phyloP scores from a whole-genome alignment of 371 early-diverging fungal species.

The Umbelopsis sp. region DNA sequence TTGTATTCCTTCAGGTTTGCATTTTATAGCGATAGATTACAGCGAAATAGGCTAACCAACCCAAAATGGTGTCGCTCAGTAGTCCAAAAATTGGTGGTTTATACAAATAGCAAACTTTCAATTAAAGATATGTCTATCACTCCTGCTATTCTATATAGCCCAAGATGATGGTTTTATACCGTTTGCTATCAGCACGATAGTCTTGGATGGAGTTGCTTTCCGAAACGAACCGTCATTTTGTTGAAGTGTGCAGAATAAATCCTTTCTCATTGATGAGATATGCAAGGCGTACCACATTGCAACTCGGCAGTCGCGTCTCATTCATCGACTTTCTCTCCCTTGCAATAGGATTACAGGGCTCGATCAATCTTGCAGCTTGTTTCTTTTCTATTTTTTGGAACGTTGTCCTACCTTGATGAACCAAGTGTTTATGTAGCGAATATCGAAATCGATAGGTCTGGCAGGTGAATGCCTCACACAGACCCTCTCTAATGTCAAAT shows the following conservation, averaged over 20 bases:
- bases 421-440: constrained; percentile 20
- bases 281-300: constrained; percentile 25
- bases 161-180: constrained; percentile 3
- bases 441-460: constrained; percentile 10
- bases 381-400: constrained; percentile 26
- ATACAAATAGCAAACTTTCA: not conserved
- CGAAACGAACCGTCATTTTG: not conserved
- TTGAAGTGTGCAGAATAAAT: constrained; percentile 21
- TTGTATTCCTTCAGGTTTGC: not conserved
- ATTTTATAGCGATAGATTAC: not conserved
- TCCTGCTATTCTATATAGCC: not conserved
- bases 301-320: constrained; percentile 21
- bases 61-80: not conserved
- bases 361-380: constrained; percentile 4
- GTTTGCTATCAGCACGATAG: not conserved
- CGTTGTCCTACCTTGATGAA: constrained; percentile 23
- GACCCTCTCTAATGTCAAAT: constrained; percentile 14
- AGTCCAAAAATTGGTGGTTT: not conserved
- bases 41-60: not conserved
- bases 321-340: not conserved
- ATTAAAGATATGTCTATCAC: constrained; percentile 16
- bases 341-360: too few species aligned
- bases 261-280: constrained; percentile 27
- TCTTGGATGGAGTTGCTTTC: constrained; percentile 20
- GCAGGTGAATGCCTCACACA: constrained; percentile 9